Base-by-base conservation (phyloP, 495 filamentous ascomycete species). In the Ramalina peruviana region DNA sequence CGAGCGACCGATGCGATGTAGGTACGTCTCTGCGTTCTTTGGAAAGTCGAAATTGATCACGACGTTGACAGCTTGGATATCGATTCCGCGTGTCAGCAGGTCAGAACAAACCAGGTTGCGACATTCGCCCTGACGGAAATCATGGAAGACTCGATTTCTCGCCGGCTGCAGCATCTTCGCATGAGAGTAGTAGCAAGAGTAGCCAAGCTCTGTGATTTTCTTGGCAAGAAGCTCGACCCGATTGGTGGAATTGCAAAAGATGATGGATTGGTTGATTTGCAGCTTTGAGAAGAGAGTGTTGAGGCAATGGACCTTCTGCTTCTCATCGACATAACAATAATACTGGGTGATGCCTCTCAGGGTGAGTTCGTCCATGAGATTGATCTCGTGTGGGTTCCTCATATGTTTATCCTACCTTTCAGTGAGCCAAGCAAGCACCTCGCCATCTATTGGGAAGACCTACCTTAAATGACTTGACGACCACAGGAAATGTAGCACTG, bases 21-120 rank as follows among this genome's bases (percentile, higher is more conserved):
- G 85, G 63, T 99, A 99, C 0, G 92, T 99, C 66, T 99, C 92
- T 20, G 92, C 93, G 59, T 99, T 97, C 72, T 99, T 99, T 7
- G 92, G 92, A 67, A 99, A 99, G 62, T 99, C 92, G 58, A 99
- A 99, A 67, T 99, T 99, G 74, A 99, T 99, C 57, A 99, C 92
- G 43, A 99, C 92, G 57, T 99, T 99, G 56, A 99, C 92, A 17
- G 93, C 92, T 70, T 99, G 92, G 57, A 99, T 99, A 67, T 99
- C 92, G 60, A 99, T 99, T 74, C 92, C 92, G 61, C 92, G 89
- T 51, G 92, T 99, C 30, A 99, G 78, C 26, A 99, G 75, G 68
- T 99, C 92, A 1, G 92, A 99, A 67, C 92, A 99, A 48, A 99
- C 92, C 9, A 99, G 76, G 62, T 99, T 99, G 52, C 92, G 88